Conservation (phyloP, 2,329 filamentous ascomycete species). For the Cercospora beticola region DNA sequence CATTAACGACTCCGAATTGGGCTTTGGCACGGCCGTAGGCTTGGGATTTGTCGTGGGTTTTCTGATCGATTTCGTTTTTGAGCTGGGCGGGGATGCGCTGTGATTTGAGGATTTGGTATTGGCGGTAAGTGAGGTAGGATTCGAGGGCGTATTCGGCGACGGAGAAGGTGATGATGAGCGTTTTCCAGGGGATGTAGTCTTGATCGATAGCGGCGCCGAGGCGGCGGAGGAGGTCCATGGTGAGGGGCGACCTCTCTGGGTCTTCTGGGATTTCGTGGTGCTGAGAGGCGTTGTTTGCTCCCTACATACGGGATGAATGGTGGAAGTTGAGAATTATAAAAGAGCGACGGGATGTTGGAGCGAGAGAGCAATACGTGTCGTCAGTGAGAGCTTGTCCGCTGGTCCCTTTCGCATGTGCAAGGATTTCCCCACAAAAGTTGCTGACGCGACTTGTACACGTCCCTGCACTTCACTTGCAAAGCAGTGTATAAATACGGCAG, state of each 20-base stretch:
- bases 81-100: conserved; percentile 82
- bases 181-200: conserved; percentile 96
- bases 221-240: conserved; percentile 50
- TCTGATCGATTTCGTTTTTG: conserved; percentile 79
- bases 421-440: background rate
- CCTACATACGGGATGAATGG: background rate
- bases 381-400: background rate
- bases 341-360: background rate
- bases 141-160: conserved; percentile 89
- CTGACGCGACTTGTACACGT: background rate
- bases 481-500: background rate
- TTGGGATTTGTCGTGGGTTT: conserved; percentile 81
- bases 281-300: background rate
- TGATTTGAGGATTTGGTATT: conserved; percentile 81
- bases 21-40: conserved; percentile 95
- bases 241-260: background rate
- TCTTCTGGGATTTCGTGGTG: background rate
- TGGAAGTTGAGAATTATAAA: background rate
- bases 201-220: conserved; percentile 85
- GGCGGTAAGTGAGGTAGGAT: conserved; percentile 81
- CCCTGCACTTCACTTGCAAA: background rate
- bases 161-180: conserved; percentile 90
- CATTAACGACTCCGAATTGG: conserved; percentile 78
- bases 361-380: conserved; percentile 5
- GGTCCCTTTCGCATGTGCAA: background rate